These are phyloP conservation scores for Colletotrichum sp. DNA, from an alignment of 2,329 filamentous ascomycete genomes.

Conservation along the genomic window DNA sequence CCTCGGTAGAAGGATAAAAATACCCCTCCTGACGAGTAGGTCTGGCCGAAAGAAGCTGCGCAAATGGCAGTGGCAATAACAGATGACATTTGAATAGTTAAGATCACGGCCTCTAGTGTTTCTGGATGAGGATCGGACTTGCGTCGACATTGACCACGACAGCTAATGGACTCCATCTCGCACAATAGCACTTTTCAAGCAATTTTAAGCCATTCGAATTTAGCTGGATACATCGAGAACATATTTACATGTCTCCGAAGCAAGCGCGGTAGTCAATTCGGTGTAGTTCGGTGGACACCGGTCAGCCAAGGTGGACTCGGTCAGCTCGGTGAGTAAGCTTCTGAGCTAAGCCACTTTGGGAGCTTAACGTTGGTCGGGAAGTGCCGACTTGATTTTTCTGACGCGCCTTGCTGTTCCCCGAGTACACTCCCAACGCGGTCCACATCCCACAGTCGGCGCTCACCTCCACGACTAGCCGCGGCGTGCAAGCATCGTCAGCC, in stretches of 20 bases:
- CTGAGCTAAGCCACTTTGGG: not conserved
- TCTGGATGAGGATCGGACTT: not conserved
- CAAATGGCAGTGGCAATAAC: not conserved
- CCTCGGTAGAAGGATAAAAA: too few species aligned
- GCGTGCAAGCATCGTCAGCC: not conserved
- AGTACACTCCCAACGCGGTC: conserved; percentile 20
- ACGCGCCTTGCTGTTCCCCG: conserved; percentile 16
- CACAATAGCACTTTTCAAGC: not conserved
- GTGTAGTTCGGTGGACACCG: not conserved
- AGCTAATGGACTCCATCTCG: not conserved
- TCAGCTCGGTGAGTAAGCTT: not conserved
- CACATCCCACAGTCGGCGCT: conserved; percentile 13
- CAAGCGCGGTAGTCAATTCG: not conserved
- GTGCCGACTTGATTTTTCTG: conserved; percentile 20
- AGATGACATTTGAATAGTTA: not conserved
- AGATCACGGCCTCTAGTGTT: too few species aligned
- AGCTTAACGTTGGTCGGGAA: conserved; percentile 1
- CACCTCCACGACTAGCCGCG: conserved; percentile 1
- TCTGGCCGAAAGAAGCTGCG: not conserved
- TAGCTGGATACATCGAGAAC: too few species aligned
- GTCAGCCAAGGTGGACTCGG: not conserved
- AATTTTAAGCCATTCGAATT: too few species aligned
- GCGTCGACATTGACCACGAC: not conserved
- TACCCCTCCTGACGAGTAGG: too few species aligned
- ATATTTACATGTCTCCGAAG: not conserved